These are phyloP conservation scores for Salix dunnii DNA, from an alignment of 345 rosid species.

Conservation along the genomic window DNA sequence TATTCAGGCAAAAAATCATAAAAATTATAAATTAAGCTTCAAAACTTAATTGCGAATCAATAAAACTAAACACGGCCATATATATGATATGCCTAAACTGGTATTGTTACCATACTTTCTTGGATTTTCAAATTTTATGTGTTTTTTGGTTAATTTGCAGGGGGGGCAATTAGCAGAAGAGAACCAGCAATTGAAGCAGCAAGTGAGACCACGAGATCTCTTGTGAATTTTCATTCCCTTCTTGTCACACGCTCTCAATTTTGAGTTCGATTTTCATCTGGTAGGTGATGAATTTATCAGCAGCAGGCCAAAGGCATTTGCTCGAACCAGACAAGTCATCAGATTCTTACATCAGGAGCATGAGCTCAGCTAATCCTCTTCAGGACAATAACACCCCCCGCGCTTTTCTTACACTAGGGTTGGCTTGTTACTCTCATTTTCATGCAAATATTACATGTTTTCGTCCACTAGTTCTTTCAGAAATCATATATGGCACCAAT, in stretches of 20 bases:
- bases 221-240: not conserved
- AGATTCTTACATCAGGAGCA: not conserved
- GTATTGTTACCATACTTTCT: too few relatives aligned
- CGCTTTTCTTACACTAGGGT: not conserved
- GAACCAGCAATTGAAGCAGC: conserved; percentile 28
- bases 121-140: too few relatives aligned
- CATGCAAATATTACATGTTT: too few relatives aligned
- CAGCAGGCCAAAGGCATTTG: not conserved
- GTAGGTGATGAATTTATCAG: not conserved
- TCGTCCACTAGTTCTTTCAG: too few relatives aligned
- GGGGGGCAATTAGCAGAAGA: conserved; percentile 24
- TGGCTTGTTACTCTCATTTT: not conserved
- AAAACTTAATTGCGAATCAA: too few relatives aligned
- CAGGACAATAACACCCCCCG: not conserved
- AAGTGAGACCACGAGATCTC: not conserved
- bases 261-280: not conserved
- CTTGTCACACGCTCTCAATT: not conserved
- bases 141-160: conserved; percentile 19
- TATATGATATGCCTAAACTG: too few relatives aligned
- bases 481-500: too few relatives aligned
- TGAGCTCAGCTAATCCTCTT: not conserved
- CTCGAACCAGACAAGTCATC: not conserved
- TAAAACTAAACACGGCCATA: too few relatives aligned
- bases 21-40: too few relatives aligned
- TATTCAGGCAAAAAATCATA: too few relatives aligned